A percentile compares a stretch with the other conserved stretches of the same genome.
Conservation (phyloP, 352 stramenopile species). For the Thraustochytrium sp. region DNA sequence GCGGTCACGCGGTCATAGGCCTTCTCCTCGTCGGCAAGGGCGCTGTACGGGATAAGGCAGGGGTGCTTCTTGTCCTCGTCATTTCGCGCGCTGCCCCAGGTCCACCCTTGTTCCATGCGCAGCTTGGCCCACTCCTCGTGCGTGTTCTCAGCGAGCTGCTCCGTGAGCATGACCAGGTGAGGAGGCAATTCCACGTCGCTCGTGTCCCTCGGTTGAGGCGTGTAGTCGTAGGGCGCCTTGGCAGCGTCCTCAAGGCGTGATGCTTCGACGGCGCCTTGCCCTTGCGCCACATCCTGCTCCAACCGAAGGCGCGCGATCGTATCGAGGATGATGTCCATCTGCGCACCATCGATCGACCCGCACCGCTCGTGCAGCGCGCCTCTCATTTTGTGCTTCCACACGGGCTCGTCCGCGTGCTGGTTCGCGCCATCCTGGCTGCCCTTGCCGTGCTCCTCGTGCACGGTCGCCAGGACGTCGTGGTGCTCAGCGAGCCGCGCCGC, state of each 20-base stretch:
- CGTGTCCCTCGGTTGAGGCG: conserved; percentile 25
- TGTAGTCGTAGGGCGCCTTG: background rate
- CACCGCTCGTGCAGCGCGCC: background rate
- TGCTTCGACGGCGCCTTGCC: background rate
- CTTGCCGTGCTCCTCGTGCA: background rate
- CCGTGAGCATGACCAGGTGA: conserved; percentile 20
- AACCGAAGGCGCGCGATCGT: background rate
- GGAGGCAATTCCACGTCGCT: background rate
- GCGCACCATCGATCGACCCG: background rate
- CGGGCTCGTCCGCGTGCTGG: too few relatives aligned
- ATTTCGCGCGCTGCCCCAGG: background rate
- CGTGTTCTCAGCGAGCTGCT: conserved; percentile 38
- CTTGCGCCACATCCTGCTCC: background rate
- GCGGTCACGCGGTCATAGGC: conserved; percentile 29
- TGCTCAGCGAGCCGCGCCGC: background rate
- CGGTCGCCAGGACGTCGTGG: background rate
- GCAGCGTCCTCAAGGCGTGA: too few relatives aligned
- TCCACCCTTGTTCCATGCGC: conserved; percentile 34
- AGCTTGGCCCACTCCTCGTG: conserved; percentile 43
- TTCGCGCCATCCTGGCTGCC: background rate
- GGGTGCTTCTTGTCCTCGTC: conserved; percentile 10
- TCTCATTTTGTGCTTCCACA: background rate
- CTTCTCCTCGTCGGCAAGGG: conserved; percentile 37
- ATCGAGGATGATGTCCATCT: background rate
- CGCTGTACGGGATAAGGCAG: conserved; percentile 11